A percentile compares a stretch with the other conserved stretches of the same genome.
phyloP scores from a whole-genome alignment of 345 rosid species.

The Arabis hirsuta region DNA sequence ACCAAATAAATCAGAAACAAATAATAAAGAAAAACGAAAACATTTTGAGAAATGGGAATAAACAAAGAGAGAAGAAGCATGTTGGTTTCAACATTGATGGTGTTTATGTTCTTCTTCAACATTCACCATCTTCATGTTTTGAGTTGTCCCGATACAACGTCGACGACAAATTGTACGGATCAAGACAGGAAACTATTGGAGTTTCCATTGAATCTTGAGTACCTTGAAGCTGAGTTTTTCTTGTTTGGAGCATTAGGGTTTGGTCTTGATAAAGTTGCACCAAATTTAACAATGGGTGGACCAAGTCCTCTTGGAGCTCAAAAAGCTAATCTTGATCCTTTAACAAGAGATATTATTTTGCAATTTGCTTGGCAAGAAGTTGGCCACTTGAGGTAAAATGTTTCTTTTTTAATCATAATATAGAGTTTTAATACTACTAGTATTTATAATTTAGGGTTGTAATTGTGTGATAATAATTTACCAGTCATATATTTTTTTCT shows the following conservation, averaged over 20 bases:
- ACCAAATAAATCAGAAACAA: conserved; percentile 19
- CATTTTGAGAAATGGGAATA: neutral
- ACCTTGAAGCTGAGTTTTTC: conserved; percentile 93
- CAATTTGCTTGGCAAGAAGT: conserved; percentile 95
- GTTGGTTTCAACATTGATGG: conserved; percentile 15
- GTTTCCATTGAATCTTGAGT: conserved; percentile 87
- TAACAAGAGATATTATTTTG: conserved; percentile 59
- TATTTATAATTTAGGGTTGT: neutral
- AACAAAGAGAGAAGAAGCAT: conserved; percentile 24
- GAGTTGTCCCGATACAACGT: conserved; percentile 8
- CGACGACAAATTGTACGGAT: conserved; percentile 24
- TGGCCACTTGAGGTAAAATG: conserved; percentile 76
- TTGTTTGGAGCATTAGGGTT: conserved; percentile 68
- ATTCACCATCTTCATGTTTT: conserved; percentile 31
- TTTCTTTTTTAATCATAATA: conserved; percentile 10
- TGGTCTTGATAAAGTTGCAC: conserved; percentile 78
- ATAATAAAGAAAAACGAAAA: conserved; percentile 1
- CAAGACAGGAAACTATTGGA: conserved; percentile 54
- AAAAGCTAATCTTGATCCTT: conserved; percentile 61
- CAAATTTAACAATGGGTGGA: conserved; percentile 66
- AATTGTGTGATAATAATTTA: neutral
- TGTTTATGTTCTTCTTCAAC: conserved; percentile 36
- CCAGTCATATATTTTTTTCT: too few relatives aligned
- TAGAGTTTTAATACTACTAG: neutral
- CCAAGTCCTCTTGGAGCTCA: conserved; percentile 72